These are phyloP conservation scores for Pelargonium nanum DNA, from an alignment of 345 rosid species.

Conservation along the genomic window DNA sequence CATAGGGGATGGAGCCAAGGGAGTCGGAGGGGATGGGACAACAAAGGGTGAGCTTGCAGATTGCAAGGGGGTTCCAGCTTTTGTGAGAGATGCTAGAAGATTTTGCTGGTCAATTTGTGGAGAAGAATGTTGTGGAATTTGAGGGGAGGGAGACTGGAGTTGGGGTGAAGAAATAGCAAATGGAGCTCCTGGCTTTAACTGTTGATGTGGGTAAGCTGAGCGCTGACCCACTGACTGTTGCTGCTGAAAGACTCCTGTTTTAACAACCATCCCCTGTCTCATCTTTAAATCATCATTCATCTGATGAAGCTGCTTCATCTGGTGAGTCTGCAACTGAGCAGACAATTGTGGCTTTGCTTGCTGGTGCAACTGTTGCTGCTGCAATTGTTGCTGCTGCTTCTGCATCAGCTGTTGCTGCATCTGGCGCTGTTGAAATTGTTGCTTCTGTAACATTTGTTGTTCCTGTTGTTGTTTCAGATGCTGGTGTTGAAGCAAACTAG, in stretches of 20 bases:
- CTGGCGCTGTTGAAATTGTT: conserved; percentile 38
- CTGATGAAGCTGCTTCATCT: conserved; percentile 55
- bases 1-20: conserved; percentile 83
- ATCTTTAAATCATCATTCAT: too few species aligned
- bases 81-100: conserved; percentile 42
- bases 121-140: conserved; percentile 70
- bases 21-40: conserved; percentile 81
- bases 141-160: conserved; percentile 65
- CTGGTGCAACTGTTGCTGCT: conserved; percentile 35
- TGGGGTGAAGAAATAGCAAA: conserved; percentile 77
- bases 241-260: conserved; percentile 64
- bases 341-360: conserved; percentile 73
- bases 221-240: conserved; percentile 56
- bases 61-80: conserved; percentile 74
- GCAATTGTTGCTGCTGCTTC: conserved; percentile 43
- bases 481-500: conserved; percentile 67
- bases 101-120: conserved; percentile 89
- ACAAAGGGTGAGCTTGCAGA: conserved; percentile 71
- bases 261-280: conserved; percentile 58
- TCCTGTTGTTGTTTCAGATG: conserved; percentile 68
- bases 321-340: conserved; percentile 49
- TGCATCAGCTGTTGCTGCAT: conserved; percentile 38
- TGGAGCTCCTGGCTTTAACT: conserved; percentile 52
- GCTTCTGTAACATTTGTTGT: conserved; percentile 42
- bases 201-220: conserved; percentile 51